Percentiles rank a stretch among this genome's conserved stretches.
These are phyloP conservation scores for Fusarium napiforme DNA, from an alignment of 2,329 filamentous ascomycete species.

Conservation along the genomic window DNA sequence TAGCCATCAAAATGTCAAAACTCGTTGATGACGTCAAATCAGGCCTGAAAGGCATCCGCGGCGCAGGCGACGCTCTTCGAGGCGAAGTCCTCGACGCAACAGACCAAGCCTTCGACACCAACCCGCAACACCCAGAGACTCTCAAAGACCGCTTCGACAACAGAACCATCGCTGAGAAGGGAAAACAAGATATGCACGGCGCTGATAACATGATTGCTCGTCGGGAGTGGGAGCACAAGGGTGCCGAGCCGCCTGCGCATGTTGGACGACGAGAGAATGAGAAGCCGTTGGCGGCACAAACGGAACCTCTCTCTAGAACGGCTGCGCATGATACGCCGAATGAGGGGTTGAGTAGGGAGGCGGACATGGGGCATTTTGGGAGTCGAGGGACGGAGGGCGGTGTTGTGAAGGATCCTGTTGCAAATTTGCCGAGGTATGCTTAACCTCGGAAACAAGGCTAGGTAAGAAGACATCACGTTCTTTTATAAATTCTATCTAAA, in stretches of 20 bases:
- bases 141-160: conserved; percentile 10
- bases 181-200: conserved; percentile 29
- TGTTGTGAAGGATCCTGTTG: not conserved
- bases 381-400: conserved; percentile 2
- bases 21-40: conserved; percentile 40
- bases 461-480: not conserved
- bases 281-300: not conserved
- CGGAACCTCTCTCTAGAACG: not conserved
- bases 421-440: not conserved
- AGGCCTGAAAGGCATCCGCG: conserved; percentile 38
- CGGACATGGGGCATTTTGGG: conserved; percentile 17
- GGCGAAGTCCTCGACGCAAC: conserved; percentile 35
- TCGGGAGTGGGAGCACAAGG: conserved; percentile 33
- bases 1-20: conserved; percentile 26
- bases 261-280: conserved; percentile 1
- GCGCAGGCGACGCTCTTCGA: conserved; percentile 38
- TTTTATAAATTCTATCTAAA: fast-evolving
- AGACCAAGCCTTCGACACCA: conserved; percentile 35
- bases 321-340: conserved; percentile 1
- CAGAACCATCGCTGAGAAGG: conserved; percentile 23
- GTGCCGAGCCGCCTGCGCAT: conserved; percentile 7
- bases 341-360: conserved; percentile 15
- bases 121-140: conserved; percentile 24
- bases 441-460: not conserved
- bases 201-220: conserved; percentile 36